Conservation (phyloP, 2,329 filamentous ascomycete genomes). For the Volutella citrinella region DNA sequence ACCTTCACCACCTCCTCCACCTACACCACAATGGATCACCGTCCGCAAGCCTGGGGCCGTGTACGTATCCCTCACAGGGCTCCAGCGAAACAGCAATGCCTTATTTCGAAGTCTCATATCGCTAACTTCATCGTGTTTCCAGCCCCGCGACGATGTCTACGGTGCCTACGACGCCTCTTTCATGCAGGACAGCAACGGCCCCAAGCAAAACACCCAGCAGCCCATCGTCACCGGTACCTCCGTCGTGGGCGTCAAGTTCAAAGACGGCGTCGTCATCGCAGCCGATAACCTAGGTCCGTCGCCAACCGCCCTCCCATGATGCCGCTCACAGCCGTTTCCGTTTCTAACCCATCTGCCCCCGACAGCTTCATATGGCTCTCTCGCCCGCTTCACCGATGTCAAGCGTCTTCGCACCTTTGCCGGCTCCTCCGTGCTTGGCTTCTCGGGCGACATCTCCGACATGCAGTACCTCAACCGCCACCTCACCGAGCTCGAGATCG, state of each 20-base stretch:
- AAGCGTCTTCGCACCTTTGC: slow-evolving; percentile 92
- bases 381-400: slow-evolving; percentile 93
- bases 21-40: slow-evolving; percentile 59
- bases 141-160: slow-evolving; percentile 98
- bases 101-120: no score
- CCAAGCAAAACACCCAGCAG: slow-evolving; percentile 83
- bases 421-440: slow-evolving; percentile 79
- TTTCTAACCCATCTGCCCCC: slow-evolving; percentile 7
- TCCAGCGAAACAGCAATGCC: no score
- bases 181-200: slow-evolving; percentile 64
- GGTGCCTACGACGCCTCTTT: slow-evolving; percentile 88
- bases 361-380: slow-evolving; percentile 91
- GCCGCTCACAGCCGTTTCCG: no score
- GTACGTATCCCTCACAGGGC: slow-evolving; percentile 51
- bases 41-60: slow-evolving; percentile 70
- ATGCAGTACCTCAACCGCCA: slow-evolving; percentile 98
- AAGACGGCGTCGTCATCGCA: slow-evolving; percentile 92
- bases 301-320: slow-evolving; percentile 1
- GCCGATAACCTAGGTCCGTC: slow-evolving; percentile 87
- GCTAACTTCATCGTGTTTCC: slow-evolving; percentile 12
- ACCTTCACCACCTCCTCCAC: slow-evolving; percentile 9
- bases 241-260: slow-evolving; percentile 92
- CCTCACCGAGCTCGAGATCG: slow-evolving; percentile 79
- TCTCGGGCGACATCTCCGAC: slow-evolving; percentile 95
- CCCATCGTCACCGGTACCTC: slow-evolving; percentile 97